Evolutionary conservation across 495 filamentous ascomycete species (phyloP), one percentile per base, ranked within the genome.

Genomic region (Tuber magnatum): DNA sequence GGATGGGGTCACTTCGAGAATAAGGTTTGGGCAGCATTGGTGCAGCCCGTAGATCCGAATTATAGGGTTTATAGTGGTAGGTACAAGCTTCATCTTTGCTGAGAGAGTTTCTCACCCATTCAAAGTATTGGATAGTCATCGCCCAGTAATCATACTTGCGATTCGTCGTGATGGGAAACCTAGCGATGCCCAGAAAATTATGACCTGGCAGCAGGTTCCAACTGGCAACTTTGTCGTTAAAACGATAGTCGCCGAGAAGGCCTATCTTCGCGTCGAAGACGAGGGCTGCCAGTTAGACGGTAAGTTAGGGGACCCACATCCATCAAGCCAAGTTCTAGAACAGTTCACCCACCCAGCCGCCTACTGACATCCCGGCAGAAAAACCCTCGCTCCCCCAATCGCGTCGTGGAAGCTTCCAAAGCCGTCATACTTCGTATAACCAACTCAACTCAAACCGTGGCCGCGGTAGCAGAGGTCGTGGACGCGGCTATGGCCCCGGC

Each of bases 241-340:
- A 75, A 93, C 91, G 1, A 89, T 88, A 1, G 90, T 99, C 3
- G 93, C 92, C 16, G 94, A 98, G 85, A 97, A 96, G 84, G 88
- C 91, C 28, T 84, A 94, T 69, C 84, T 98, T 68, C 88, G 91
- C 18, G 89, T 98, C 48, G 93, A 97, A 83, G 86, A 88, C 73
- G 91, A 94, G 69, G 86, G 76, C 24, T 80, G 84, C 43, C 24
- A 87, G 73, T 78, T 84, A 78, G 84, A 84, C 56, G 85, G 87
- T 32, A 87, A 90, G 41, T 89, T 77, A 73, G 46, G 80, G 78
- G 44, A n/a, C 80, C 56, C 81, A 80, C 44, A 81, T 81, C 65
- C 75, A 82, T 71, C 76, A 81, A 61, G 82, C 83, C 70, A 82
- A 83, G 48, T 61, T 28, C 51, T 28, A 32, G 51, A 12, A 14